Base-by-base conservation (phyloP, 108 stramenopile genomes). In the Skeletonema costatum region DNA sequence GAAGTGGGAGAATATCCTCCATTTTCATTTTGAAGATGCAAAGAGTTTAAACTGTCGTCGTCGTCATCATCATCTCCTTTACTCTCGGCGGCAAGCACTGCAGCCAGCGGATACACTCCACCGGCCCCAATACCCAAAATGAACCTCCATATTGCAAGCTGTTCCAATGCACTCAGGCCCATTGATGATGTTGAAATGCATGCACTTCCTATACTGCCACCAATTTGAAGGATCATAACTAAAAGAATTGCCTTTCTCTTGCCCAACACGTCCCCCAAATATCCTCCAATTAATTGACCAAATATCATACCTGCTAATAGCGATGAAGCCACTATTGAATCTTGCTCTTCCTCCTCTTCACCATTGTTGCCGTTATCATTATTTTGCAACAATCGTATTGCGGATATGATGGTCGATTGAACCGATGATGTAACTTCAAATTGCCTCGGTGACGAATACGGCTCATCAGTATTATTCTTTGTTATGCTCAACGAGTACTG, bases 251-350 rank as follows among this genome's bases (percentile, higher is more conserved):
- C 93, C 12, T 80, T 80, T 58, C 86, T 46, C 46, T 88, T 60
- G 10, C 93, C 93, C 46, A 93, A 41, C 11, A 84, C 68, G 76
- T 97, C 96, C 6, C 96, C 96, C 70, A 97, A 59, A 30, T 75
- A 76, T 21, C 96, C 96, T 60, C 93, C 93, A n/a, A 90, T 32
- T 11, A 97, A 35, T 73, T 97, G 96, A 12, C 96, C 96, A 11
- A 90, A 13, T 17, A 97, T 92, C 96, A 97, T 97, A 21, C 96
- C 96, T 3, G 85, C 92, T 31, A 97, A 60, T 42, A 97, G 76
- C 1, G 96, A 87, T 6, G 90, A 88, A 9, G 92, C 88, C 32
- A 82, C 82, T 2, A 86, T 35, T 21, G 87, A 79, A 36, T 78
- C 82, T 19, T 82, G 44, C 59, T 73, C 67, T 36, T 75, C 64